Conservation (phyloP, 1,284 basidiomycete species). For the Singerocomus rubriflavus region DNA sequence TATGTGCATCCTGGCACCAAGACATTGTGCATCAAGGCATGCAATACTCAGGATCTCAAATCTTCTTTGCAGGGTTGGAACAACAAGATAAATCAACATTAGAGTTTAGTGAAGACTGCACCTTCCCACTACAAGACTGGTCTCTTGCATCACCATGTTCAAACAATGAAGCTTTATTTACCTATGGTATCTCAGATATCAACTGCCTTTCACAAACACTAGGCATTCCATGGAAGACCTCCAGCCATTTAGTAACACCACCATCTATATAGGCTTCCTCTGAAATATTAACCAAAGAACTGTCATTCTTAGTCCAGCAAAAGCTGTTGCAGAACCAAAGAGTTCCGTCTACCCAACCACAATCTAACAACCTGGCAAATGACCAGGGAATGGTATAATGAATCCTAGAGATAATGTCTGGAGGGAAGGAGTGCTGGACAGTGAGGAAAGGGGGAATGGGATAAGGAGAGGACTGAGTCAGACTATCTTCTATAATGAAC, state of each 20-base stretch:
- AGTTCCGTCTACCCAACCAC: too few species aligned
- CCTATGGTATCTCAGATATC: background rate
- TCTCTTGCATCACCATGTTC: fast-evolving
- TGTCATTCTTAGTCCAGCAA: background rate
- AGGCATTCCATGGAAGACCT: conserved; percentile 31
- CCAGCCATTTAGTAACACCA: conserved; percentile 5
- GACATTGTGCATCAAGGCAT: too few species aligned
- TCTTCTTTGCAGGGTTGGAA: too few species aligned
- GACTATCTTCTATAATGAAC: too few species aligned
- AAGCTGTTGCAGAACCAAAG: too few species aligned
- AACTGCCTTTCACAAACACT: conserved; percentile 20
- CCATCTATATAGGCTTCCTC: conserved; percentile 18
- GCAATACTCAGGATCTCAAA: too few species aligned
- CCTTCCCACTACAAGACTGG: background rate
- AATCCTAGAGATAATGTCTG: too few species aligned
- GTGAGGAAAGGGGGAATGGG: too few species aligned
- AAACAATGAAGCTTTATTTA: background rate
- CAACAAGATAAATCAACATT: background rate
- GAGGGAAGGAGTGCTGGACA: too few species aligned
- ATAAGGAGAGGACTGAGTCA: too few species aligned
- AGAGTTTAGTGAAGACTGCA: conserved; percentile 2
- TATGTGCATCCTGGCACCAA: background rate
- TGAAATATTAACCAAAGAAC: conserved; percentile 10
- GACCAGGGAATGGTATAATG: too few species aligned
- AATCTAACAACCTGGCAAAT: too few species aligned